Evolutionary conservation across 176 grass and related monocot species (phyloP).

Genomic region (Carex scoparia): DNA sequence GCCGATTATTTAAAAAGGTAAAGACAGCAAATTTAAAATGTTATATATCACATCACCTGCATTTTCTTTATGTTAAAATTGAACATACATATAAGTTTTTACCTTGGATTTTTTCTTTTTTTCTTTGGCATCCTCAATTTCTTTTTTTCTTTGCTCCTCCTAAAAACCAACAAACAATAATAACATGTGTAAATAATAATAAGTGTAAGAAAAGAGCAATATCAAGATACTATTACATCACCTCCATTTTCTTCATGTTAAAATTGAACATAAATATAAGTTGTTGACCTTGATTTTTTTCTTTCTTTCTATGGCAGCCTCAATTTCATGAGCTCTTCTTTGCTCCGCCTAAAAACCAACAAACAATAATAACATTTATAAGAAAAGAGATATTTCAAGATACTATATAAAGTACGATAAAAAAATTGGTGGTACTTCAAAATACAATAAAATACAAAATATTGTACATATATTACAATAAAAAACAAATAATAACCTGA

Average conservation of each 20-base stretch:
- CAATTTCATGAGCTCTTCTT: slow-evolving; percentile 32
- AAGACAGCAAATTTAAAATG: neutral
- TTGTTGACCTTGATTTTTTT: neutral
- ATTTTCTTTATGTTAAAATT: neutral
- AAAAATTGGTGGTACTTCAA: neutral
- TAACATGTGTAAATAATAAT: neutral
- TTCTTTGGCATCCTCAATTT: slow-evolving; percentile 12
- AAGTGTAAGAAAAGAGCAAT: neutral
- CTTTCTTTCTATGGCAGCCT: neutral
- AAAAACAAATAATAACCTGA: slow-evolving; percentile 32
- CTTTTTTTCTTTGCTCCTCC: slow-evolving; percentile 28
- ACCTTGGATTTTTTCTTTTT: neutral
- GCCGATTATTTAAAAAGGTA: slow-evolving; percentile 12
- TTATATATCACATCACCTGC: neutral
- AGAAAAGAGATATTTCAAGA: neutral
- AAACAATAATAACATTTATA: neutral
- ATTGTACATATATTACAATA: neutral
- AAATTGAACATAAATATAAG: neutral
- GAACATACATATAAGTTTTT: neutral
- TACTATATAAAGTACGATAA: neutral
- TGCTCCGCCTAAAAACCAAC: slow-evolving; percentile 19
- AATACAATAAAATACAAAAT: neutral
- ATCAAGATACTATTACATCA: neutral
- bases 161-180: neutral
- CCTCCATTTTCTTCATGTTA: neutral